Base-by-base conservation (phyloP, 2,329 filamentous ascomycete species). In the Penicillium nordicum region DNA sequence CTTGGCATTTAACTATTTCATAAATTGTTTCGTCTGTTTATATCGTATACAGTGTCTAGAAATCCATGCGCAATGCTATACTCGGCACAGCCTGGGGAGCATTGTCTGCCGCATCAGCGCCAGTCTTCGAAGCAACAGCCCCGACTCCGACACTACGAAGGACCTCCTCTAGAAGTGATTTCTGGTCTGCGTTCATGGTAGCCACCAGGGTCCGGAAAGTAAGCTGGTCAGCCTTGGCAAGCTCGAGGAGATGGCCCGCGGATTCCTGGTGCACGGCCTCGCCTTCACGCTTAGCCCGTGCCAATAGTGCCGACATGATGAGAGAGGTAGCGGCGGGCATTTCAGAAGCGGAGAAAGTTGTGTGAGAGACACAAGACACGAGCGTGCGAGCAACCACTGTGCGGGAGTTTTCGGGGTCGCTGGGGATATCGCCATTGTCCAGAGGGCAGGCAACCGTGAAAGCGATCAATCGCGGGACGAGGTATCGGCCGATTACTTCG, bases 11-110 rank as follows among this genome's bases (percentile, higher is more conserved):
- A 36, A 45, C 29, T 55, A 16, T 42, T 25, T 56, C 53, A 25
- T 56, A 41, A 51, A 21, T 8, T 27, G 18, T 18, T 32, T 53
- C 21, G 16, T 53, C 21, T 41, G 43, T 11, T 23, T 36, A 46
- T 52, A 37, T 18, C 21, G 12, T 58, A 57, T 59, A 50, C 23
- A 56, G 32, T 36, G 1, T 38, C 32, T 61, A 90, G 81, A 99
- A 97, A 73, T 96, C 82, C 89, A 97, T 95, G 82, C 95, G 94
- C 69, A 99, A 75, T 52, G 91, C 91, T 80, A 99, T 99, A 61
- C 80, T 94, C 12, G 94, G 94, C 73, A 80, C 78, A 42, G 74
- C 78, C 47, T 78, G 77, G 46, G 78, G 76, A 48, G 84, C 85
- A 29, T 78, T 82, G 56, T 79, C 76, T 57, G 76, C 79, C 42